Evolutionary conservation across 2,329 filamentous ascomycete species (phyloP).

Genomic region (Neurospora crassa): DNA sequence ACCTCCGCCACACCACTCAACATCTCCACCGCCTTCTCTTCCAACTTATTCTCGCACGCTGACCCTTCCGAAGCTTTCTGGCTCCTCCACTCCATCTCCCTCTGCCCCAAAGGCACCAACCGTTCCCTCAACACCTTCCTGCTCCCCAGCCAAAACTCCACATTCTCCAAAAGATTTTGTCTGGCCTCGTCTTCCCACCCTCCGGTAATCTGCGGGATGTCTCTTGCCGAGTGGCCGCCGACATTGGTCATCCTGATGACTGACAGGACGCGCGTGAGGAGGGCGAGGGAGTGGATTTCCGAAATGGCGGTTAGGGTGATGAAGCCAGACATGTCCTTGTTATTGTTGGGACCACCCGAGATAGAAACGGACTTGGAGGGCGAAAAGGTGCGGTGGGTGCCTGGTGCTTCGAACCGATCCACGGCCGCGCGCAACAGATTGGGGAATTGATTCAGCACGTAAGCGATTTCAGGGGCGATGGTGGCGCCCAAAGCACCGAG

Average conservation of each 20-base stretch:
- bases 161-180: slow-evolving; percentile 56
- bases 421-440: slow-evolving; percentile 65
- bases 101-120: slow-evolving; percentile 61
- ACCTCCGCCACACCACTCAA: slow-evolving; percentile 41
- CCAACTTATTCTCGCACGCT: slow-evolving; percentile 54
- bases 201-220: slow-evolving; percentile 53
- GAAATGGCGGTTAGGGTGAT: slow-evolving; percentile 65
- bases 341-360: slow-evolving; percentile 1
- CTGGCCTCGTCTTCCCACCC: slow-evolving; percentile 60
- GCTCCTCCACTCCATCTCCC: slow-evolving; percentile 56
- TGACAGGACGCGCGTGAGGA: slow-evolving; percentile 64
- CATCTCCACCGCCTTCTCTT: slow-evolving; percentile 63
- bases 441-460: slow-evolving; percentile 84
- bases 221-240: slow-evolving; percentile 29
- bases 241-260: slow-evolving; percentile 55
- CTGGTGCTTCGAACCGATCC: slow-evolving; percentile 57
- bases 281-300: slow-evolving; percentile 69
- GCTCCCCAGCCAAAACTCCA: slow-evolving; percentile 70
- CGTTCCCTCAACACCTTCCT: slow-evolving; percentile 60
- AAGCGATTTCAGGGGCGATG: slow-evolving; percentile 73
- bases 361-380: neutral
- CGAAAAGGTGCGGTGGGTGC: slow-evolving; percentile 40
- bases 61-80: slow-evolving; percentile 26
- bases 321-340: slow-evolving; percentile 42
- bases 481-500: slow-evolving; percentile 72